These are phyloP conservation scores for Trichoderma gracile DNA, from an alignment of 2,329 filamentous ascomycete genomes.

Conservation along the genomic window DNA sequence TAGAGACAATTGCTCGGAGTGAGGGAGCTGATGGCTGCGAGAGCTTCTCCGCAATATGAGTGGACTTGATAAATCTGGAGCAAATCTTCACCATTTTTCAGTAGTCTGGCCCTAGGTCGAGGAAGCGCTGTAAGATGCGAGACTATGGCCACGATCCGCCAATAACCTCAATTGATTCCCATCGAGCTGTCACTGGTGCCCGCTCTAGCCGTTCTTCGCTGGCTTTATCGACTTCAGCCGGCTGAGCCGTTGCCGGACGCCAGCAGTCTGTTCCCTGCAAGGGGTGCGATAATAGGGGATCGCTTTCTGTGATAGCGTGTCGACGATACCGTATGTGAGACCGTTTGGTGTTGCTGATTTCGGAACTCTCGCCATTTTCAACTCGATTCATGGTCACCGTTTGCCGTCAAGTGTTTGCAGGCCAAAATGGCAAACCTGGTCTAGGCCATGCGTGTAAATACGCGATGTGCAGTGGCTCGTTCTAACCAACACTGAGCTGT, in stretches of 20 bases:
- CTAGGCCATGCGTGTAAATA: too few relatives aligned
- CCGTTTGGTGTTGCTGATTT: background rate
- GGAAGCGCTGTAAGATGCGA: constrained; percentile 9
- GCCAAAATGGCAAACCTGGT: too few relatives aligned
- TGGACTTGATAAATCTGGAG: background rate
- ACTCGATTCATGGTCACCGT: too few relatives aligned
- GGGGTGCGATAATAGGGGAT: background rate
- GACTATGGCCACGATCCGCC: constrained; percentile 13
- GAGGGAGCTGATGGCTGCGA: background rate
- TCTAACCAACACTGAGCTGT: too few relatives aligned
- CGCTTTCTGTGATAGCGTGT: background rate
- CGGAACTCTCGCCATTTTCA: too few relatives aligned
- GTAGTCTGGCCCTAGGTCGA: constrained; percentile 17
- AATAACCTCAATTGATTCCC: background rate
- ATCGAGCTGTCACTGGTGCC: background rate
- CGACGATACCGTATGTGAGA: background rate
- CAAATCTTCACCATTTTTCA: background rate
- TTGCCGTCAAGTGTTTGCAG: too few relatives aligned
- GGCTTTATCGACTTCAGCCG: background rate
- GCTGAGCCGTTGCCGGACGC: constrained; percentile 1
- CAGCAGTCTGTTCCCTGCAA: background rate
- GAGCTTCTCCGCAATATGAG: background rate
- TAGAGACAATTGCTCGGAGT: too few relatives aligned
- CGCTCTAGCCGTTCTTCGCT: background rate
- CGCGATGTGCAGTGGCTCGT: too few relatives aligned